phyloP scores from a whole-genome alignment of 1,139 yeast genomes.

The Pichia sp. region DNA sequence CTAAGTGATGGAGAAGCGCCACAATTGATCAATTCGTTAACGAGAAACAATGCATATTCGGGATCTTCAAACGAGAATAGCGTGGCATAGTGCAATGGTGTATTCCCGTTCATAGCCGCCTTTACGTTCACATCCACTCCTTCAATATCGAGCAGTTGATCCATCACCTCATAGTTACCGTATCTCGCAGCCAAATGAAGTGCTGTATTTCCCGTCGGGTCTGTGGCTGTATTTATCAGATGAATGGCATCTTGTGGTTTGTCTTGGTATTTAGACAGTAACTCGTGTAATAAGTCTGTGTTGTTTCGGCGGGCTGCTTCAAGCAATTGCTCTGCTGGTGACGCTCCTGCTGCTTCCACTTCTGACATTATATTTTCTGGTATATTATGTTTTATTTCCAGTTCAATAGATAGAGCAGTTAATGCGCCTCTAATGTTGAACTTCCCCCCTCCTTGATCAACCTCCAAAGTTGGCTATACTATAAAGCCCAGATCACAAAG shows the following conservation, averaged over 20 bases:
- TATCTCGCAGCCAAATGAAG: slow-evolving; percentile 74
- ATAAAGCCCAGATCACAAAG: too few species aligned
- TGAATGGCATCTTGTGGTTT: slow-evolving; percentile 45
- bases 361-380: too few species aligned
- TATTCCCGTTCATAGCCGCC: slow-evolving; percentile 66
- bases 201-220: slow-evolving; percentile 76
- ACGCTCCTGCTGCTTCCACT: slow-evolving; percentile 48
- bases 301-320: slow-evolving; percentile 90
- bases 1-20: slow-evolving; percentile 72
- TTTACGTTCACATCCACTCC: slow-evolving; percentile 87
- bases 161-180: slow-evolving; percentile 86
- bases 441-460: too few species aligned
- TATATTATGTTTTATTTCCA: too few species aligned
- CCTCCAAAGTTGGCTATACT: too few species aligned
- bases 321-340: slow-evolving; percentile 68
- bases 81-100: slow-evolving; percentile 87
- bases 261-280: slow-evolving; percentile 40
- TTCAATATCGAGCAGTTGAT: slow-evolving; percentile 72
- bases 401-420: too few species aligned
- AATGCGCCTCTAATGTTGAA: too few species aligned
- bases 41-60: slow-evolving; percentile 75
- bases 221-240: slow-evolving; percentile 63
- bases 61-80: slow-evolving; percentile 70
- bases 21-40: slow-evolving; percentile 81
- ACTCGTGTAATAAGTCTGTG: slow-evolving; percentile 58